Evolutionary conservation across 2,329 filamentous ascomycete genomes (phyloP), one percentile per base, ranked within the genome.

Genomic region (Sporothrix schenckii): DNA sequence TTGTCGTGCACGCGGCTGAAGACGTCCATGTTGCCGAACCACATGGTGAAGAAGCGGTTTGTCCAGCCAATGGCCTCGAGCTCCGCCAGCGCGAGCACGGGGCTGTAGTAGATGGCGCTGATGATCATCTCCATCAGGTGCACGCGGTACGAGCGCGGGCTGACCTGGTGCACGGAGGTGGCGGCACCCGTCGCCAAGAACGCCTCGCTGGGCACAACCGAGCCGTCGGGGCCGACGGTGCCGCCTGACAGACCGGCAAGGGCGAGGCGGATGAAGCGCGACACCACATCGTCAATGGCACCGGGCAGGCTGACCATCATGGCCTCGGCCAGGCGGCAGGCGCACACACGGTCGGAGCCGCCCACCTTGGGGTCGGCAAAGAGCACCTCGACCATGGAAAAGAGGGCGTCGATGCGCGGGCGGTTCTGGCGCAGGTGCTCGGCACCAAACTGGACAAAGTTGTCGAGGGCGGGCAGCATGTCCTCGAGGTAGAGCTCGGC

Each of bases 101-200:
- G 94, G 83, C 97, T 97, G 85, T 99, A 99, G 85, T 98, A 97
- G 76, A 98, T 93, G 69, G 92, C 89, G 81, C 98, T 98, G 84
- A 99, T 97, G 71, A 99, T 89, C 89, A 99, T 96, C 82, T 99
- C 95, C 92, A 99, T 97, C 58, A 99, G 83, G 79, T 99, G 94
- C 69, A 98, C 94, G 76, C 92, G 91, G 80, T 97, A 96, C 3
- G 92, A 94, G 84, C 96, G 97, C 75, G 96, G 90, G 81, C 93
- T 94, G 67, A 92, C 84, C 58, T 71, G 65, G 68, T 74, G 71
- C 19, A 74, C 71, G n/a, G 73, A 71, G 3, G 61, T 21, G 9
- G 73, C 72, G 9, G 73, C 71, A 10, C 72, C 70, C 4, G 58
- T 60, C 1, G 69, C 24, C 10, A 69, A 21, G 47, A 74, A 74